These are phyloP conservation scores for Kuraishia hungarica DNA, from an alignment of 805 yeast genomes.

Conservation along the genomic window DNA sequence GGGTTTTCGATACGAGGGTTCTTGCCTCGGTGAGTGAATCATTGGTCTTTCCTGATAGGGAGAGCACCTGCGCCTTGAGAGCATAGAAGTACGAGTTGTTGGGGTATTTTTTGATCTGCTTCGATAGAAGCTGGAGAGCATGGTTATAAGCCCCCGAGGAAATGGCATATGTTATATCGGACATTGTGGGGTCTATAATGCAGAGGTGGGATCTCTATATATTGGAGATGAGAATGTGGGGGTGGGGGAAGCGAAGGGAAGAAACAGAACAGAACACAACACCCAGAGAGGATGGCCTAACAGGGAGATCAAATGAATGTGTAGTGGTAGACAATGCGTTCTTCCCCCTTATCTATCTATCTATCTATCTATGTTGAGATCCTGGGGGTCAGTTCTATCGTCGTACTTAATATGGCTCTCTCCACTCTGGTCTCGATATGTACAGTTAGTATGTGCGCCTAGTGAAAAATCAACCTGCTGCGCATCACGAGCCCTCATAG, in stretches of 20 bases:
- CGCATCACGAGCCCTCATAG: no score
- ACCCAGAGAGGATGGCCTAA: no score
- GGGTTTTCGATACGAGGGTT: slow-evolving; percentile 25
- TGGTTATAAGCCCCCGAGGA: slow-evolving; percentile 42
- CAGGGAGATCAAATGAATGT: no score
- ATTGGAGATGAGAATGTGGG: no score
- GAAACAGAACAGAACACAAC: no score
- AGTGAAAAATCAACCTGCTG: background rate
- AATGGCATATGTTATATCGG: slow-evolving; percentile 22
- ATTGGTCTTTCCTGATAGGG: slow-evolving; percentile 22
- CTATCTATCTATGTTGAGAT: no score
- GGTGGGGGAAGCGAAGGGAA: no score
- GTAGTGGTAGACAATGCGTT: background rate
- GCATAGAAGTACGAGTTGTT: slow-evolving; percentile 46
- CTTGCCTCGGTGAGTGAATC: slow-evolving; percentile 25
- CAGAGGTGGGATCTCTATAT: no score
- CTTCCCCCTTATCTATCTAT: background rate
- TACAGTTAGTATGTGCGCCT: background rate
- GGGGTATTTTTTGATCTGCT: slow-evolving; percentile 48
- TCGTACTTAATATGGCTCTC: no score
- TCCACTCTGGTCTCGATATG: no score
- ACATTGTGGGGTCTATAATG: background rate
- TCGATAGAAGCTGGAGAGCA: slow-evolving; percentile 41
- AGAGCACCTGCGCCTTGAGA: slow-evolving; percentile 27
- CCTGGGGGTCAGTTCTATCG: no score